Conservation (phyloP, 345 rosid genomes). For the Alliaria petiolata region DNA sequence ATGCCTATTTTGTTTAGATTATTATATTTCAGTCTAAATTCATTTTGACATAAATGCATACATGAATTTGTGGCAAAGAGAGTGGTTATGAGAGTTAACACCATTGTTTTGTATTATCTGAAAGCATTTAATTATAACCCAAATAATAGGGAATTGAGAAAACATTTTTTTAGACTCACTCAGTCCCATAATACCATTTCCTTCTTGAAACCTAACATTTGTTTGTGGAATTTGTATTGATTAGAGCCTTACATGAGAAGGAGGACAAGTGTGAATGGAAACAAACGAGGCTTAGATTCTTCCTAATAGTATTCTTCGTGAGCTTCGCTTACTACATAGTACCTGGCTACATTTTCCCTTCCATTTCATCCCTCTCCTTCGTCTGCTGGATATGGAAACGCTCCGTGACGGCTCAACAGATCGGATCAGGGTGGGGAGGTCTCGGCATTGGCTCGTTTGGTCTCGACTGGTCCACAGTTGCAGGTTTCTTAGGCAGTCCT, state of each 20-base stretch:
- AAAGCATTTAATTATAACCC: no score
- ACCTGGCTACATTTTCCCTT: constrained; percentile 63
- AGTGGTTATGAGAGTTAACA: no score
- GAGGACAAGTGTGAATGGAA: constrained; percentile 53
- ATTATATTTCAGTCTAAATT: no score
- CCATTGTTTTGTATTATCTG: no score
- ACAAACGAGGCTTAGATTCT: constrained; percentile 59
- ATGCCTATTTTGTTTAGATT: no score
- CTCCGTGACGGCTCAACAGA: constrained; percentile 58
- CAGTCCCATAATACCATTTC: background rate
- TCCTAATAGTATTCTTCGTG: constrained; percentile 42
- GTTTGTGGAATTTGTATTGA: background rate
- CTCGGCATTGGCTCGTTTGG: constrained; percentile 70
- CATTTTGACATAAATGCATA: no score
- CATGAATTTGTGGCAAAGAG: no score
- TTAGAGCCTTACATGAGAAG: constrained; percentile 63
- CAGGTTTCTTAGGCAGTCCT: constrained; percentile 64
- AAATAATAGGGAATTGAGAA: no score
- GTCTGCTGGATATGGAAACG: constrained; percentile 69
- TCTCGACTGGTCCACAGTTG: constrained; percentile 67
- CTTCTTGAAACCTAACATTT: background rate
- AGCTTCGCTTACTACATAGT: constrained; percentile 64
- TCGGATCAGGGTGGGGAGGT: constrained; percentile 58
- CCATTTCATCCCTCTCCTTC: constrained; percentile 56
- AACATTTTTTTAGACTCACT: background rate